Evolutionary conservation across 2,329 filamentous ascomycete species (phyloP), one percentile per base, ranked within the genome.

Genomic region (Aspergillus pseudotamarii): DNA sequence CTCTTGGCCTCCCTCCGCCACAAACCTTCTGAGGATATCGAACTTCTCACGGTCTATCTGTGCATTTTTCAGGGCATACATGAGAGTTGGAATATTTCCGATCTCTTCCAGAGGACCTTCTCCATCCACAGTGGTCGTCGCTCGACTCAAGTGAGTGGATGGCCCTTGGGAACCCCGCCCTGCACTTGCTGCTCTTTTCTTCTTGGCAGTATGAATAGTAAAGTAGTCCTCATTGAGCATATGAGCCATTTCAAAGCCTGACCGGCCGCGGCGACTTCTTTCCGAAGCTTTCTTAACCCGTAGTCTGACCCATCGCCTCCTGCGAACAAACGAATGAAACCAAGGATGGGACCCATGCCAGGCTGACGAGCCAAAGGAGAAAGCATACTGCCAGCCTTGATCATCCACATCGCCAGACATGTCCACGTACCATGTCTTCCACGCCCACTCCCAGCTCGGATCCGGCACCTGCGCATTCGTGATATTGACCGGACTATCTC

Each of bases 341-440:
- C 94, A 98, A 30, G 88, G 90, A 74, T 90, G 88, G 21, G 91
- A 91, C 3, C 90, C 89, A 77, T 99, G 95, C 95, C 95, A 99
- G 3, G 88, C 87, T 68, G 91, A 93, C 48, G 85, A 87, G 67
- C 83, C 82, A 74, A 98, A 99, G 68, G 91, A 90, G 75, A 97
- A 93, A 19, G 92, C 95, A 78, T 99, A 99, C 75, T 96, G 91
- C 95, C 95, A 99, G 4, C 95, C 95, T 66, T 94, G 91, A 66
- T 94, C 90, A 72, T 98, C 95, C 12, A 91, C 88, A 63, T 91
- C 90, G 2, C 90, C 86, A n/a, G 82, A 94, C 92, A 85, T 92
- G 81, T 91, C 88, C 34, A 90, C 88, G 73, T 90, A 90, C 88
- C 88, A 91, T 46, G 83, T 84, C 73, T 85, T 85, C 88, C 88